A percentile compares a stretch with the other conserved stretches of the same genome.
Conservation (phyloP, 2,329 filamentous ascomycete species). For the Amauroascus niger region DNA sequence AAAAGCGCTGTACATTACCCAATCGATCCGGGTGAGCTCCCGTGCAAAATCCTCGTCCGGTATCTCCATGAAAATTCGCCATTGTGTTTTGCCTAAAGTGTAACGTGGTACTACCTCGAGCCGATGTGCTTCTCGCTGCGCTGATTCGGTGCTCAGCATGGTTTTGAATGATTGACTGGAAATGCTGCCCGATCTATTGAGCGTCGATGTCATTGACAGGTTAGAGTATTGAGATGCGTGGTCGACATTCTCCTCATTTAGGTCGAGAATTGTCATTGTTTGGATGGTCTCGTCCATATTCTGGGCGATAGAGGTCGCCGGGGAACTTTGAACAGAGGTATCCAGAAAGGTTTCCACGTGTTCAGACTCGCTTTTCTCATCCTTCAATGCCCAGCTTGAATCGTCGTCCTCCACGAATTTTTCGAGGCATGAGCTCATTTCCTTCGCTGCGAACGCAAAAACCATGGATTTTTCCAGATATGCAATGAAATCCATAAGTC, state of each 20-base stretch:
- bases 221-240: conserved; percentile 32
- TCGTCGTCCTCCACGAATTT: conserved; percentile 78
- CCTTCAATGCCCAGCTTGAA: conserved; percentile 78
- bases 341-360: conserved; percentile 35
- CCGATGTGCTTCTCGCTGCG: conserved; percentile 64
- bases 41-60: conserved; percentile 76
- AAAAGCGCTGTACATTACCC: conserved; percentile 96
- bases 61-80: conserved; percentile 81
- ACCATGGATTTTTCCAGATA: conserved; percentile 67
- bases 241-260: conserved; percentile 32
- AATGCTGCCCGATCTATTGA: conserved; percentile 32
- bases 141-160: conserved; percentile 50
- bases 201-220: conserved; percentile 32
- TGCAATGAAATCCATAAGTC: conserved; percentile 63
- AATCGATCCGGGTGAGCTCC: conserved; percentile 91
- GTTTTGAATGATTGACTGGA: conserved; percentile 36
- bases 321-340: conserved; percentile 34
- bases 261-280: conserved; percentile 32
- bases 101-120: conserved; percentile 61
- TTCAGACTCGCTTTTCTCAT: conserved; percentile 47
- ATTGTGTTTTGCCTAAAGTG: conserved; percentile 72
- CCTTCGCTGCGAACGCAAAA: conserved; percentile 73
- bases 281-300: conserved; percentile 29
- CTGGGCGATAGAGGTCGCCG: conserved; percentile 27
- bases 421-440: conserved; percentile 72